These are phyloP conservation scores for Pichia kluyveri DNA, from an alignment of 805 yeast genomes.

Conservation along the genomic window DNA sequence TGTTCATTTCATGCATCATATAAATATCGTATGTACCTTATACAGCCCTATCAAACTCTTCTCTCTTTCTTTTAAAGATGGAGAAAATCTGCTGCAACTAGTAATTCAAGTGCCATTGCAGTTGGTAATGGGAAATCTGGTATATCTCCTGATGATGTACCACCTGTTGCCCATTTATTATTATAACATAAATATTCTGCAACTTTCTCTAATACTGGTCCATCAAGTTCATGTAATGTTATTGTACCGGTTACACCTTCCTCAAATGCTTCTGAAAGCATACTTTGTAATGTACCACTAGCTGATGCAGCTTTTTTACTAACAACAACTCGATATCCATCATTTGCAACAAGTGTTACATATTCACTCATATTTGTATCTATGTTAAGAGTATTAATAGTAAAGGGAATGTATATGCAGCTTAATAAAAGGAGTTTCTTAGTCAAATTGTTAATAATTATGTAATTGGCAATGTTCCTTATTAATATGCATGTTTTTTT, in stretches of 20 bases:
- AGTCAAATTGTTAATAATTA: too few relatives aligned
- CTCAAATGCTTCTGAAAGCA: constrained; percentile 48
- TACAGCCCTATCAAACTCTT: too few relatives aligned
- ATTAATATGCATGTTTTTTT: too few relatives aligned
- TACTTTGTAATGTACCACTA: constrained; percentile 51
- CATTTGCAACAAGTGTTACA: constrained; percentile 67
- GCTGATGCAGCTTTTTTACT: constrained; percentile 69
- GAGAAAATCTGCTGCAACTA: constrained; percentile 88
- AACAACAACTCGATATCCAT: constrained; percentile 54
- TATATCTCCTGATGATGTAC: constrained; percentile 22
- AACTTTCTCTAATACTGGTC: constrained; percentile 64
- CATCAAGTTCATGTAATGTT: constrained; percentile 54
- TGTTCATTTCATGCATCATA: too few relatives aligned
- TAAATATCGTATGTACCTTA: too few relatives aligned
- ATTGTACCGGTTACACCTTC: constrained; percentile 53
- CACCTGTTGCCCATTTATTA: constrained; percentile 42
- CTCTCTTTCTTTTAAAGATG: too few relatives aligned
- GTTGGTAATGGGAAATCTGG: constrained; percentile 92
- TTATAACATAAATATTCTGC: constrained; percentile 80
- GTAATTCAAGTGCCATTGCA: constrained; percentile 81
- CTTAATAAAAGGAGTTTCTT: too few relatives aligned
- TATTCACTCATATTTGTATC: constrained; percentile 14
- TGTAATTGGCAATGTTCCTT: too few relatives aligned
- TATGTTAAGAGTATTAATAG: too few relatives aligned
- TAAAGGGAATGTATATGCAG: too few relatives aligned